Conservation (phyloP, 2,329 filamentous ascomycete genomes). For the Didymella sp. region DNA sequence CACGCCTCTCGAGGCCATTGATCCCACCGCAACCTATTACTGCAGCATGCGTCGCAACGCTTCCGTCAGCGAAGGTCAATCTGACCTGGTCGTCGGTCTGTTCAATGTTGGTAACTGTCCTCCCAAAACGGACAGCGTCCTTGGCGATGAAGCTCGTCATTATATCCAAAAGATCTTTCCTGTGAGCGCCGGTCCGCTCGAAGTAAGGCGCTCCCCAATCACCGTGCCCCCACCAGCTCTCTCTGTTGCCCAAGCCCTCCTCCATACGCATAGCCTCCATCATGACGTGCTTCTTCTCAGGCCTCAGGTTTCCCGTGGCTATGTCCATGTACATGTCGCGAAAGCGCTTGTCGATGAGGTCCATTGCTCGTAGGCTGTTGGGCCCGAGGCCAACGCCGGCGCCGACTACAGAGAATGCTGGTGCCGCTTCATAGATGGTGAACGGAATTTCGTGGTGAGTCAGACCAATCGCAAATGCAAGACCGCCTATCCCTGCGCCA, state of each 20-base stretch:
- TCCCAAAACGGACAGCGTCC: slow-evolving; percentile 33
- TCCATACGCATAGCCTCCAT: slow-evolving; percentile 53
- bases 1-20: slow-evolving; percentile 39
- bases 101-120: slow-evolving; percentile 34
- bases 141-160: slow-evolving; percentile 55
- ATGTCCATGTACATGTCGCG: slow-evolving; percentile 49
- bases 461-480: slow-evolving; percentile 34
- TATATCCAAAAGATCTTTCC: slow-evolving; percentile 53
- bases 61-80: slow-evolving; percentile 48
- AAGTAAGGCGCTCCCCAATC: slow-evolving; percentile 50
- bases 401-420: slow-evolving; percentile 28
- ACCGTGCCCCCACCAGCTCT: slow-evolving; percentile 48
- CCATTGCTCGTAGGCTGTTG: slow-evolving; percentile 53
- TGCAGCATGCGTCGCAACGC: slow-evolving; percentile 46
- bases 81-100: slow-evolving; percentile 48
- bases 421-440: slow-evolving; percentile 35
- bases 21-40: slow-evolving; percentile 59
- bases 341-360: slow-evolving; percentile 51
- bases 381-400: slow-evolving; percentile 47
- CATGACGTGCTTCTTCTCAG: slow-evolving; percentile 49
- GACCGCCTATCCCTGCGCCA: slow-evolving; percentile 35
- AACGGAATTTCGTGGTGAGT: slow-evolving; percentile 27
- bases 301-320: slow-evolving; percentile 49
- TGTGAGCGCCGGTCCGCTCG: slow-evolving; percentile 53
- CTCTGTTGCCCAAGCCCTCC: slow-evolving; percentile 49